These are phyloP conservation scores for Lobosporangium transversale DNA, from an alignment of 192 early-diverging fungal genomes.

Conservation along the genomic window DNA sequence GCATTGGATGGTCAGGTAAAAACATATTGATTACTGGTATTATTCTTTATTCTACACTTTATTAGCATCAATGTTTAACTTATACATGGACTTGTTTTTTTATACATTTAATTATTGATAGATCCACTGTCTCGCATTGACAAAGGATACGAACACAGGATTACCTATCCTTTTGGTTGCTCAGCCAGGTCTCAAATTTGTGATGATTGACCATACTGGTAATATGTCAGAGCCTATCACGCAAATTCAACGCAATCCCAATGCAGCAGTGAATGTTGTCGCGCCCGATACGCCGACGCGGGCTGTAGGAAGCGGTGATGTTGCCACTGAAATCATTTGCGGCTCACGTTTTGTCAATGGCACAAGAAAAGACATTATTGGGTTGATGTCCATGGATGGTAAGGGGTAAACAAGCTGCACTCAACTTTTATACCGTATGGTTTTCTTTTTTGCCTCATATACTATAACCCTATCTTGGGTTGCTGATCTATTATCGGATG, in stretches of 20 bases:
- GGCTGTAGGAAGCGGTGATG: constrained; percentile 25
- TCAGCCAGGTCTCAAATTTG: constrained; percentile 60
- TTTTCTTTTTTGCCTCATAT: too few species aligned
- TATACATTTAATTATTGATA: constrained; percentile 15
- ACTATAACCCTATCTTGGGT: too few species aligned
- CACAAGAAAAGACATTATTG: constrained; percentile 55
- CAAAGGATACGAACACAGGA: constrained; percentile 52
- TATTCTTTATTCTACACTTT: not conserved
- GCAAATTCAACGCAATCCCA: constrained; percentile 27
- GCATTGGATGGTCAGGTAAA: constrained; percentile 65
- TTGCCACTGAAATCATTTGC: constrained; percentile 60
- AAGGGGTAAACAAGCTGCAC: too few species aligned
- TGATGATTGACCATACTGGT: constrained; percentile 37
- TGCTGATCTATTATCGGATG: too few species aligned
- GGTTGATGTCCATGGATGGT: constrained; percentile 69
- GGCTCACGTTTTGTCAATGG: constrained; percentile 49
- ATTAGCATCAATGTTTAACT: not conserved
- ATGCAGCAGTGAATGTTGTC: not conserved
- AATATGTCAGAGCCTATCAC: constrained; percentile 39
- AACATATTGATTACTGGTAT: not conserved
- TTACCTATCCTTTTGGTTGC: constrained; percentile 62
- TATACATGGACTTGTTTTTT: not conserved
- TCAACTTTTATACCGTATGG: too few species aligned
- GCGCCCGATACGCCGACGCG: constrained; percentile 24
- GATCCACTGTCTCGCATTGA: constrained; percentile 61